Conservation (phyloP, 2,329 filamentous ascomycete genomes). For the Botrytis sinoallii region DNA sequence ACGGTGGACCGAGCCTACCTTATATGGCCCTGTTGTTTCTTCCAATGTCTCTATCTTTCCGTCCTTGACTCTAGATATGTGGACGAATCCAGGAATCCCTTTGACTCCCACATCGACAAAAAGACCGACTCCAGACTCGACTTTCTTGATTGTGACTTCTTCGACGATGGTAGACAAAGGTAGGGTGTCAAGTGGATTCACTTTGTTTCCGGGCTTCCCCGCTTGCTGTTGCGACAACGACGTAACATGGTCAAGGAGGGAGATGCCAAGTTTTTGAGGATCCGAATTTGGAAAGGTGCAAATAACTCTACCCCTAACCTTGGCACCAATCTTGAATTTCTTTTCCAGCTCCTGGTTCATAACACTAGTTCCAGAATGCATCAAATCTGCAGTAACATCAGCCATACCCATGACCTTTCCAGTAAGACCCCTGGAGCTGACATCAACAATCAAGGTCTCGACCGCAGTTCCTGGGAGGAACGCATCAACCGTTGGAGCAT, state of each 20-base stretch:
- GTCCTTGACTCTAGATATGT: slow-evolving; percentile 90
- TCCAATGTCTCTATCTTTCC: slow-evolving; percentile 82
- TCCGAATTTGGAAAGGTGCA: slow-evolving; percentile 81
- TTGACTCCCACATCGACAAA: slow-evolving; percentile 70
- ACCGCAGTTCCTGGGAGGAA: slow-evolving; percentile 91
- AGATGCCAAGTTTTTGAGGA: slow-evolving; percentile 80
- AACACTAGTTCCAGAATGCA: slow-evolving; percentile 79
- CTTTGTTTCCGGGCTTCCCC: slow-evolving; percentile 45
- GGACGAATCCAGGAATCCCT: slow-evolving; percentile 79
- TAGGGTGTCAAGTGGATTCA: slow-evolving; percentile 55
- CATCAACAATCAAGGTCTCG: slow-evolving; percentile 77
- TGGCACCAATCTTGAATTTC: slow-evolving; percentile 79
- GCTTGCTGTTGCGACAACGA: slow-evolving; percentile 50
- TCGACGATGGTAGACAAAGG: slow-evolving; percentile 74
- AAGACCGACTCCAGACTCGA: slow-evolving; percentile 76
- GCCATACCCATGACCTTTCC: slow-evolving; percentile 92
- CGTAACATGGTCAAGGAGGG: slow-evolving; percentile 79
- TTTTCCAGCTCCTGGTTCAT: slow-evolving; percentile 67
- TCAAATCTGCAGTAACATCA: slow-evolving; percentile 83
- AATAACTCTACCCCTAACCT: slow-evolving; percentile 80
- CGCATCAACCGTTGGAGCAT: slow-evolving; percentile 82
- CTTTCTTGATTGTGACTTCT: slow-evolving; percentile 73
- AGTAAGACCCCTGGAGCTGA: slow-evolving; percentile 68
- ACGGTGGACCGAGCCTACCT: slow-evolving; percentile 72
- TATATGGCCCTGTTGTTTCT: slow-evolving; percentile 72